Percentiles rank a stretch among this genome's conserved stretches.
These are phyloP conservation scores for Malania oleifera DNA, from an alignment of 164 flowering plant species.

Conservation along the genomic window DNA sequence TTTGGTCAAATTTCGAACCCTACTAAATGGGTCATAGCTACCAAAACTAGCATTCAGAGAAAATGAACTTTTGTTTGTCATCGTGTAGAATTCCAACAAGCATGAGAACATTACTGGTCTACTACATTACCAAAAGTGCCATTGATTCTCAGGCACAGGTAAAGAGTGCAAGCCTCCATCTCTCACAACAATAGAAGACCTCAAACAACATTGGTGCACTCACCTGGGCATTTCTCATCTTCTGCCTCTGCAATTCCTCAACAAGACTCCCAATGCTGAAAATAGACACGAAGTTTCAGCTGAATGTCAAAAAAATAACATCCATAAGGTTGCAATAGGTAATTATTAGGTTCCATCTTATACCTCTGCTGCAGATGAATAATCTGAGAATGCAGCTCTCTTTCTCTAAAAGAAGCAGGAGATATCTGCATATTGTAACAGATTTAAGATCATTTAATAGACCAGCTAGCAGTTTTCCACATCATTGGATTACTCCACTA, in stretches of 20 bases:
- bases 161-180: no score
- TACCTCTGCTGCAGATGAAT: constrained; percentile 3
- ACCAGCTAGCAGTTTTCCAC: no score
- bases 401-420: constrained; percentile 26
- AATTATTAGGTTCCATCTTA: constrained; percentile 5
- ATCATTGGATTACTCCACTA: no score
- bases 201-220: background rate
- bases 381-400: constrained; percentile 16
- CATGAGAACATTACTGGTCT: no score
- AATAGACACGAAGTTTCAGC: background rate
- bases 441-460: background rate
- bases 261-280: background rate
- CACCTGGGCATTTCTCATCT: background rate
- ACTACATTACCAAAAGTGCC: no score
- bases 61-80: no score
- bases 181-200: background rate
- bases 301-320: background rate
- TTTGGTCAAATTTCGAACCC: no score
- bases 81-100: no score
- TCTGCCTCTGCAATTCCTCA: constrained; percentile 1
- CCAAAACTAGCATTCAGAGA: no score
- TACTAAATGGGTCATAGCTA: no score
- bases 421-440: constrained; percentile 22
- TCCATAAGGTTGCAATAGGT: background rate
- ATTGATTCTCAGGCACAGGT: no score